Evolutionary conservation across 768 basidiomycete genomes (phyloP), one percentile per base, ranked within the genome.

Genomic region (Russula griseocarnosa): DNA sequence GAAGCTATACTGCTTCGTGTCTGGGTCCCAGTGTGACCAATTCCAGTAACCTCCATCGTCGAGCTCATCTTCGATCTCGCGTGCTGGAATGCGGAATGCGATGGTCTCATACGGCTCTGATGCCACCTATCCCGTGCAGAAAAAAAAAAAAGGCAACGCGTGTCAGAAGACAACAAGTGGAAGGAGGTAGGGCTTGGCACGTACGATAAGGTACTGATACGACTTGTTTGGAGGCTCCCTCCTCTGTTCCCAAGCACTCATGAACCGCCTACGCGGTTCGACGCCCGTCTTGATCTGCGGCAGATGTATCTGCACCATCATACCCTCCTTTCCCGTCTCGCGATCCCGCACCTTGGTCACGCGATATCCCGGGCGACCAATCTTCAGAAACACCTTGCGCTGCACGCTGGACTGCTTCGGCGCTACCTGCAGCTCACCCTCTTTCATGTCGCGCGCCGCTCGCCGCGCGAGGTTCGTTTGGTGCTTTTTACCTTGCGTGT

Each of bases 81-180:
- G 86, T 28, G 97, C 91, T 52, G 96, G 97, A 71, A 99, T 94
- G 20, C 95, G 92, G 81, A 98, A 98, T n/a, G 94, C 93, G 69
- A 99, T 94, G 4, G 95, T 98, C 76, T 99, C 97, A 73, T 98
- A 99, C 6, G 96, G 95, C 71, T 98, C 97, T n/a, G 97, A 94
- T 20, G 96, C 97, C 65, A 98, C 92, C 96, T 98, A 44, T 30
- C 22, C 28, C 24, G 18, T 47, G 13, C 38, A 28, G 14, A 22
- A 13, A 14, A 32, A 20, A 44, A 55, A n/a, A 40, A n/a, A 36
- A 32, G 0, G 3, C 13, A 36, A 40, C 0, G 14, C 3, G 22
- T 0, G 46, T 67, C 5, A 58, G 52, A 16, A 14, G 62, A 30
- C 44, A 24, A 47, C 14, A 16, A 24, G 28, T 14, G 36, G 47